Evolutionary conservation across 331 rosid species (phyloP), one percentile per base, ranked within the genome.

Genomic region (Spiraea crenata): DNA sequence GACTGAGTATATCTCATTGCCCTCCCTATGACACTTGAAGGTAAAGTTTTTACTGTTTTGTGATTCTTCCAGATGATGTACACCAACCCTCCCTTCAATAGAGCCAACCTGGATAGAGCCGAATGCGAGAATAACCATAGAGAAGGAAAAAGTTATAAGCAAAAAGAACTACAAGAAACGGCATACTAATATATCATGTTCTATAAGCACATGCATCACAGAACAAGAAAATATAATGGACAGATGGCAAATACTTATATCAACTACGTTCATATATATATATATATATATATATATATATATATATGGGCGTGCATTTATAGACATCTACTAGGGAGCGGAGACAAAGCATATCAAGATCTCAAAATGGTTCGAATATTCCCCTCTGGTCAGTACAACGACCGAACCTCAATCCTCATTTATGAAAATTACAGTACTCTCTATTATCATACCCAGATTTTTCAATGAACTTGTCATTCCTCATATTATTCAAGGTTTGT

Each of bases 71-170:
- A 93, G 85, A 73, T 93, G 97, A 75, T 93, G 99, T 61, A 93
- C 99, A 74, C 99, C 99, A 72, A 93, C 99, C 83, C 99, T 87
- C 69, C 99, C 99, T 78, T 93, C 99, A 65, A 89, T 91, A 19
- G 99, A 93, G 70, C 97, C 97, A 79, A 93, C 90, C 99, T 91
- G 80, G 56, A 67, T 50, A 74, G 19, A 69, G 71, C 55, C 63
- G 20, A 46, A 65, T 74, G 47, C 62, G 39, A 45, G 77, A 59
- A 62, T 40, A 47, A 34, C 40, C 51, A 37, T 44, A 9, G 10
- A 25, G n/a, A 69, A 7, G 64, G 31, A 41, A 14, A 37, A 13
- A 34, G 34, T 25, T 13, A 69, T 31, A 25, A 15, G 25, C 7
- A 7, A 55, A 55, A 25, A 5, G 52, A 31, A 1, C 19, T 13